Evolutionary conservation across 331 rosid genomes (phyloP).

Genomic region (Stylosanthes scabra): DNA sequence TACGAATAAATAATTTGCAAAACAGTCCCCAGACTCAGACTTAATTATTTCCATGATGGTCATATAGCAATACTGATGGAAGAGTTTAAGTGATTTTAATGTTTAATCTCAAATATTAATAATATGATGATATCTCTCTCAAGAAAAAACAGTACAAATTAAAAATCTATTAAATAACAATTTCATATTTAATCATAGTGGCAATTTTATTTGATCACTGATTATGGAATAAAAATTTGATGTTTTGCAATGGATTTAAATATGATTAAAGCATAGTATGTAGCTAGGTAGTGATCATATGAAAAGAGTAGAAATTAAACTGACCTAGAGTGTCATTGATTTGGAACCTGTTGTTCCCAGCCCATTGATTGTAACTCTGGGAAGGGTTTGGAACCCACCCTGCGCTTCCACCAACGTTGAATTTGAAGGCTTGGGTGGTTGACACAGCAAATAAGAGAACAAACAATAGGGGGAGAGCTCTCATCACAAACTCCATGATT

Average conservation of each 20-base stretch:
- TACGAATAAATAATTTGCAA: background rate
- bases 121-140: background rate
- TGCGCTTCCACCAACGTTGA: constrained; percentile 64
- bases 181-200: too few relatives aligned
- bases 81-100: too few relatives aligned
- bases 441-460: constrained; percentile 39
- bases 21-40: background rate
- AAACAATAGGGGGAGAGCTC: constrained; percentile 32
- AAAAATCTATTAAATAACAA: too few relatives aligned
- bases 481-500: constrained; percentile 34
- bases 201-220: background rate
- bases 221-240: background rate
- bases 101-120: background rate
- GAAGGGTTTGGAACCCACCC: constrained; percentile 84
- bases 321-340: constrained; percentile 71
- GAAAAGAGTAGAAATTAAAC: background rate
- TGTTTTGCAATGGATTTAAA: background rate
- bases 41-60: too few relatives aligned
- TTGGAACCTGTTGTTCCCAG: constrained; percentile 63
- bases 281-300: background rate
- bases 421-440: constrained; percentile 46
- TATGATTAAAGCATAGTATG: too few relatives aligned
- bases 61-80: too few relatives aligned
- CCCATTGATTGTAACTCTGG: constrained; percentile 62
- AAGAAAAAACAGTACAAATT: background rate